Base-by-base conservation (phyloP, 2,329 filamentous ascomycete genomes). In the Colletotrichum melonis region DNA sequence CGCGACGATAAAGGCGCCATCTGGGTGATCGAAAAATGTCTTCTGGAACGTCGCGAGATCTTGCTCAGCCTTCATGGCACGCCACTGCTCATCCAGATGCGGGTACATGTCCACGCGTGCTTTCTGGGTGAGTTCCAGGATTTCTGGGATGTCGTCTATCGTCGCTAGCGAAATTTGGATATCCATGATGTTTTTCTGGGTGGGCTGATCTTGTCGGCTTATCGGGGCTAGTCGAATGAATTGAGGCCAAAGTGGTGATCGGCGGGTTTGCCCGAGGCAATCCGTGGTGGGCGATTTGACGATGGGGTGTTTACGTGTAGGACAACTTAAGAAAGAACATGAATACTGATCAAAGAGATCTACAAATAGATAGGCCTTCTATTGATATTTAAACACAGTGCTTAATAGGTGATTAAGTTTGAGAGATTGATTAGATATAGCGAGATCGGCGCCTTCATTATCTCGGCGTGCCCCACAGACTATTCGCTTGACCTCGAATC, bases 61-160 rank as follows among this genome's bases (percentile, higher is more conserved):
- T 0, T 49, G 63, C 1, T 75, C 35, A 1, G 76, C 75, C 30
- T 75, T 65, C 6, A 73, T n/a, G 1, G 52, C 19, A 52, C 76
- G 77, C 1, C 75, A 78, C 30, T 67, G 26, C 5, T 72, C 32
- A 28, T 78, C 75, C 0, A 80, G 60, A 46, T 78, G 78, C 6
- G 79, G 78, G 46, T 80, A 81, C 77, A 81, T 80, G 42, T 73
- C 73, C 16, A 70, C 72, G 22, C 79, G 79, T 26, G 78, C 78
- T 30, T 65, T 68, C 9, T 67, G 75, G 52, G 77, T 74, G 52
- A 79, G 78, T 14, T 71, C 67, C 14, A 79, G 74, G 12, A 81
- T 74, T 14, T 63, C 58, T 1, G 78, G 72, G 16, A 77, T 76
- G 24, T 79, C 77, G 57, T 77, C 76, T 1, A 59, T 7, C 0